Evolutionary conservation across 2,329 filamentous ascomycete genomes (phyloP), one percentile per base, ranked within the genome.

Genomic region (Huntiella decipiens): DNA sequence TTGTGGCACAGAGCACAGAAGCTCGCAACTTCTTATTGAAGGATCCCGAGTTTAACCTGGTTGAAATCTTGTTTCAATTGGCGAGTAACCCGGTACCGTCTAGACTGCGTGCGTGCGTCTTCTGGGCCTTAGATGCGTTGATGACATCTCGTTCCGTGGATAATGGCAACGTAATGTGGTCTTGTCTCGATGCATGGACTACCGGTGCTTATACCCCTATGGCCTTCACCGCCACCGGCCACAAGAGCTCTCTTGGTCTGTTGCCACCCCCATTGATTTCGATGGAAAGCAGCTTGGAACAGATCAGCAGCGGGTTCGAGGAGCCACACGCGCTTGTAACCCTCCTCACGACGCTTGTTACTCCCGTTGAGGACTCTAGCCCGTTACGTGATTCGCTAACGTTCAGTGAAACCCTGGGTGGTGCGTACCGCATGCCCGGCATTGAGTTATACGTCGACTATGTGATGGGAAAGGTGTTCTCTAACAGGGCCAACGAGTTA

Each of bases 361-460:
- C 71, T 4, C 84, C 87, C 0, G 69, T 77, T 10, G 62, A 66
- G 1, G 73, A 72, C 37, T 68, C 74, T 41, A 67, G 66, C 35
- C 68, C 71, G 0, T 65, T 87, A 6, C 79, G 80, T 52, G 82
- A 96, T 56, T 69, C 68, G 1, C 65, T 98, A 3, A 80, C 88
- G 0, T 98, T 95, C 56, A 84, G 88, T 0, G 87, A 95, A 59
- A 77, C 73, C 36, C 68, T 98, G 6, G 87, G 88, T 4, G 75
- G 77, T 12, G 71, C 76, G 8, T 82, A 79, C 54, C 77, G 91
- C 45, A 66, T 66, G 54, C 77, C 86, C 11, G 91, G 92, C 2
- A 85, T 98, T 50, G 87, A 94, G 50, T 77, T 82, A 1, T 98
- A 95, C 55, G 70, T 96, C 47, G 92, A 99, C 61, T 95, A 91